A percentile compares a stretch with the other conserved stretches of the same genome.
Conservation (phyloP, 108 stramenopile species). For the Skeletonema marinoi region DNA sequence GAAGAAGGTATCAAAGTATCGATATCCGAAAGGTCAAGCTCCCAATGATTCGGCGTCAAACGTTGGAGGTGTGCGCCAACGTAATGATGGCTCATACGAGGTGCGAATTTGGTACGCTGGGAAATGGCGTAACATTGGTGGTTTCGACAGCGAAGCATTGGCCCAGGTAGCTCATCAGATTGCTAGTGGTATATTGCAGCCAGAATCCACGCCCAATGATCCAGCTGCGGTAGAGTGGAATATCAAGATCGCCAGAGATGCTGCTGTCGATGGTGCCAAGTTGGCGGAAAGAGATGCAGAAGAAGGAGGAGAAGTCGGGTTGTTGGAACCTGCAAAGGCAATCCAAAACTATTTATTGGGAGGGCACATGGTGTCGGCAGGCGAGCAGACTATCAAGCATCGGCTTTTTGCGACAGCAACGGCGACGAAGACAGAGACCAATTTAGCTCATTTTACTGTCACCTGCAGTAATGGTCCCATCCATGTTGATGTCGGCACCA, state of each 20-base stretch:
- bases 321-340: not conserved
- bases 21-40: not conserved
- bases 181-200: not conserved
- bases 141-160: not conserved
- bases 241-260: not conserved
- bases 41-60: not conserved
- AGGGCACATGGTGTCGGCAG: not conserved
- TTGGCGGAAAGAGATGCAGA: not conserved
- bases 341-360: constrained; percentile 1
- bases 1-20: not conserved
- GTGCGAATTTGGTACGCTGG: not conserved
- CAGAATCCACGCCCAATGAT: not conserved
- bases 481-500: not conserved
- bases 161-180: not conserved
- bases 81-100: not conserved
- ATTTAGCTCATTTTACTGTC: constrained; percentile 1
- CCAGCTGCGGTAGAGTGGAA: constrained; percentile 1
- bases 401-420: not conserved
- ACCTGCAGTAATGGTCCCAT: not conserved
- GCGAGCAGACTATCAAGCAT: not conserved
- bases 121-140: not conserved
- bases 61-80: not conserved
- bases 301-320: not conserved
- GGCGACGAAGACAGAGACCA: not conserved
- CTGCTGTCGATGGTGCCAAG: constrained; percentile 1